These are phyloP conservation scores for Septoria linicola DNA, from an alignment of 2,329 filamentous ascomycete species.

Conservation along the genomic window DNA sequence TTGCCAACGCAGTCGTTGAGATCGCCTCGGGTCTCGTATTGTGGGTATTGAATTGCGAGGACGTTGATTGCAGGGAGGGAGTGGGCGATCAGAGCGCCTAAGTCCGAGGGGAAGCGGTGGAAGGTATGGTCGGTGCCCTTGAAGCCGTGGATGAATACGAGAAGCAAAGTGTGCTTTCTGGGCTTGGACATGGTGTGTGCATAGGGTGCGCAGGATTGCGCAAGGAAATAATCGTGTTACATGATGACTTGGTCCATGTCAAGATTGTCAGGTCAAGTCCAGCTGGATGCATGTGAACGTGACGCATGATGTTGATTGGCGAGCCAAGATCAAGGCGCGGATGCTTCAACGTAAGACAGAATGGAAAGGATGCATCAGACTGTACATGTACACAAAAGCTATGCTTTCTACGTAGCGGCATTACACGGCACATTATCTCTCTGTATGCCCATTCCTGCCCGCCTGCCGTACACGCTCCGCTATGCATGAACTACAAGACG, in stretches of 20 bases:
- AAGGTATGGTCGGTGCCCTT: slow-evolving; percentile 82
- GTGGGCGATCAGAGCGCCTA: slow-evolving; percentile 62
- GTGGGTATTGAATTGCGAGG: slow-evolving; percentile 69
- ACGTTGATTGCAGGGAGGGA: slow-evolving; percentile 69
- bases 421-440: slow-evolving; percentile 4
- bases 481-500: slow-evolving; percentile 7
- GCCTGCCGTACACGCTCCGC: slow-evolving; percentile 7
- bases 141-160: slow-evolving; percentile 88
- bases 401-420: slow-evolving; percentile 14
- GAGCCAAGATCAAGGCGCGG: too few species aligned
- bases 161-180: slow-evolving; percentile 70
- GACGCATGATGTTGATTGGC: too few species aligned
- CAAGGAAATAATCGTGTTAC: background rate
- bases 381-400: slow-evolving; percentile 17
- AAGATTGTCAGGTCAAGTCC: too few species aligned
- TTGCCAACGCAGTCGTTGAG: slow-evolving; percentile 67
- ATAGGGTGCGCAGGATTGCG: background rate
- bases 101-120: slow-evolving; percentile 69
- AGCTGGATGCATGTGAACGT: too few species aligned
- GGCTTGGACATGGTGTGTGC: background rate
- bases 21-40: slow-evolving; percentile 79
- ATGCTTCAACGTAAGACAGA: too few species aligned
- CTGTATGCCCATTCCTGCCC: background rate
- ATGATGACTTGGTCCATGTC: background rate
- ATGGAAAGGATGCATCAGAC: background rate